These are phyloP conservation scores for Talaromyces verruculosus DNA, from an alignment of 2,329 filamentous ascomycete species.

Conservation along the genomic window DNA sequence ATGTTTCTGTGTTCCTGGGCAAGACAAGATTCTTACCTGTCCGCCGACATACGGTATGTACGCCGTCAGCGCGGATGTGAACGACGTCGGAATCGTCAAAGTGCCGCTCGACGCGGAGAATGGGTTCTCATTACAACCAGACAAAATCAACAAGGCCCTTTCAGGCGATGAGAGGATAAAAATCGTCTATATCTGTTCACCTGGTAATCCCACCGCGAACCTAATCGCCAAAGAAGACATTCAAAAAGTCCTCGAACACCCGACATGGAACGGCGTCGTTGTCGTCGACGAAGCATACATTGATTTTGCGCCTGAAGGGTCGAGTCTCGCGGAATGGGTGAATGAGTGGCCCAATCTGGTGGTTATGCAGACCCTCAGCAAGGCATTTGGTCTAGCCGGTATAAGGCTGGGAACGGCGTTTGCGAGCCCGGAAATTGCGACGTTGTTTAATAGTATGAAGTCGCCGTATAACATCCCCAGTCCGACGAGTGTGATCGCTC, in stretches of 20 bases:
- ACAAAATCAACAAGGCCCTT: conserved; percentile 66
- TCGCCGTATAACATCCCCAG: conserved; percentile 94
- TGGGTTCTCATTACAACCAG: conserved; percentile 70
- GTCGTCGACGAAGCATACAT: conserved; percentile 96
- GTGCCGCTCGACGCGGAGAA: conserved; percentile 76
- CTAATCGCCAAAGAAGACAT: conserved; percentile 75
- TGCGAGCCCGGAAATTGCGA: conserved; percentile 69
- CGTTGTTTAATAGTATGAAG: conserved; percentile 85
- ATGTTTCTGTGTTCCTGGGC: conserved; percentile 85
- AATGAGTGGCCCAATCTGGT: conserved; percentile 91
- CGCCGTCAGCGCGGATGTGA: conserved; percentile 86
- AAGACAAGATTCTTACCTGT: conserved; percentile 89
- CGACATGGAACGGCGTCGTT: conserved; percentile 92
- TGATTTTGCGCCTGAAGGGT: conserved; percentile 78
- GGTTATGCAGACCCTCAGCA: conserved; percentile 97
- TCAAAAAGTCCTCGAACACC: conserved; percentile 72
- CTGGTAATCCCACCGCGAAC: conserved; percentile 88
- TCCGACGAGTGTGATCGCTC: conserved; percentile 79
- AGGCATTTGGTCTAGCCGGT: conserved; percentile 92
- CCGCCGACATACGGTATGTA: conserved; percentile 99
- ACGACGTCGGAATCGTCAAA: conserved; percentile 82
- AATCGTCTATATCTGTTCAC: conserved; percentile 87
- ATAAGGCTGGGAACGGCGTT: conserved; percentile 89
- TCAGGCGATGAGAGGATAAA: conserved; percentile 70
- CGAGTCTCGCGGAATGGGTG: conserved; percentile 88